Evolutionary conservation across 2,329 filamentous ascomycete genomes (phyloP), one percentile per base, ranked within the genome.

Genomic region (Aspergillus viridinutans): DNA sequence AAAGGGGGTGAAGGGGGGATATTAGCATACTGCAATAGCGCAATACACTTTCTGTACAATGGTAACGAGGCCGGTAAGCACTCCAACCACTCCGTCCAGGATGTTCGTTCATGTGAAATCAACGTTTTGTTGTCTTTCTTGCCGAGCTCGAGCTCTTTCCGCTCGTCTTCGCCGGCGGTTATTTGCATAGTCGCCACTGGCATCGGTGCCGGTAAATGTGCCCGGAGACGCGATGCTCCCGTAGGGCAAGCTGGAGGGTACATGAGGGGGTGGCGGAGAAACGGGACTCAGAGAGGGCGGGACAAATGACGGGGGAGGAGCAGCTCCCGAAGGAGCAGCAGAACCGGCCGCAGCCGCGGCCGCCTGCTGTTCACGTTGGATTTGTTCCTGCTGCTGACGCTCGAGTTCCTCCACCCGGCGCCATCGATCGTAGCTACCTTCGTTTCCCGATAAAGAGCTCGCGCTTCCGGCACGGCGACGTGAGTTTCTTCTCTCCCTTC

Each of bases 111-210:
- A 81, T 55, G 76, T 75, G 66, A 81, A 82, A 60, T 81, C 80
- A 20, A 81, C 80, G 52, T 74, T 73, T 40, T 69, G 73, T 56
- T 74, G 76, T 67, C 77, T 73, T 52, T 80, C 80, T 59, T 78
- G 71, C 52, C 72, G 70, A 23, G 75, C 73, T 40, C 77, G 72
- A 43, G 78, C 77, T 63, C 82, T 70, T 66, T 84, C 81, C 17
- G 81, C 82, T 53, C 82, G 74, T 65, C 82, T 73, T 57, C 82
- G 71, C 55, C 79, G 69, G 50, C 82, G 74, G 63, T 83, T 83
- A 58, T 77, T 81, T 1, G 80, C 82, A 63, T 82, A 83, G 56
- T 81, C 74, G 35, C 76, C 72, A 61, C 77, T 78, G 21, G 76
- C 74, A 56, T 80, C 79, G 1, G 78, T 81, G 9, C 78, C 80